Conservation (phyloP, 805 yeast species). For the Huiozyma sinensis region DNA sequence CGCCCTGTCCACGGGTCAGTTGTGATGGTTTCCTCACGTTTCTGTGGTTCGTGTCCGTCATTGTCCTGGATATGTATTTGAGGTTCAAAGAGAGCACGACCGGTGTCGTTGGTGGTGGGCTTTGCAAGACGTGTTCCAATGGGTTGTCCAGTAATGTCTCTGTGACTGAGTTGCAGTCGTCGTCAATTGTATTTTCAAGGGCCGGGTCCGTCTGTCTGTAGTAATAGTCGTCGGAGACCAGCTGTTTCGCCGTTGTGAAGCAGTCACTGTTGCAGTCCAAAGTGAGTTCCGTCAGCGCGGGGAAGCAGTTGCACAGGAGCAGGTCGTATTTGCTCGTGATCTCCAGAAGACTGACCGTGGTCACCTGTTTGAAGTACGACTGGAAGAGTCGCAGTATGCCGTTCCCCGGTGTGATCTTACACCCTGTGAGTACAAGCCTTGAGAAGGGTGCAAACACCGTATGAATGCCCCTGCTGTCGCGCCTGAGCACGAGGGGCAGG, state of each 20-base stretch:
- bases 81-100: constrained; percentile 18
- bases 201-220: constrained; percentile 7
- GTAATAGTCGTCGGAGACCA: constrained; percentile 19
- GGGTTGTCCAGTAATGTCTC: constrained; percentile 22
- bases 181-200: not conserved
- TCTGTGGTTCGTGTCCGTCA: constrained; percentile 5
- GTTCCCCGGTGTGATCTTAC: constrained; percentile 29
- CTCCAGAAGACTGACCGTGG: constrained; percentile 29
- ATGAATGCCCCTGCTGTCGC: constrained; percentile 13
- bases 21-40: constrained; percentile 11
- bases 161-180: constrained; percentile 14
- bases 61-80: constrained; percentile 15
- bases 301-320: constrained; percentile 38
- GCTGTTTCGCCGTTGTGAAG: constrained; percentile 19
- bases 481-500: constrained; percentile 20
- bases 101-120: constrained; percentile 28
- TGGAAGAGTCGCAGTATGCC: constrained; percentile 29
- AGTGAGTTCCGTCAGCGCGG: constrained; percentile 29
- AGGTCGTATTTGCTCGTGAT: constrained; percentile 37
- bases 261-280: constrained; percentile 42
- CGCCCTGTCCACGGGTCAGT: constrained; percentile 17
- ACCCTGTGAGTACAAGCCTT: constrained; percentile 24
- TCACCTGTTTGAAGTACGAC: constrained; percentile 34
- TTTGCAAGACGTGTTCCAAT: constrained; percentile 10
- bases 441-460: constrained; percentile 29